phyloP scores from a whole-genome alignment of 768 basidiomycete species.

The Tubosaeta sp. region DNA sequence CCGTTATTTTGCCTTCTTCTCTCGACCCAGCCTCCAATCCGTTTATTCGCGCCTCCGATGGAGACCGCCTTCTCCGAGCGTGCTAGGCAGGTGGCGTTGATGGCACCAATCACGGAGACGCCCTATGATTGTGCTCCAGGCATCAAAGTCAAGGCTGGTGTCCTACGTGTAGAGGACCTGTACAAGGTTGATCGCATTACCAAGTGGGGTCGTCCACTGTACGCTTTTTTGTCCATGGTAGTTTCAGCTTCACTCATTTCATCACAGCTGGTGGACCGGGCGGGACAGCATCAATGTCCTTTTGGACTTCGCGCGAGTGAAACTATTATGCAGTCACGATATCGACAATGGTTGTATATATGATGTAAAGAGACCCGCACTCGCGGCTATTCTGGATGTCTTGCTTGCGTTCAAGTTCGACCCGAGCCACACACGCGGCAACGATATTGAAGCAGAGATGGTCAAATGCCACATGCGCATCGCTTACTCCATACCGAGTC shows the following conservation, averaged over 20 bases:
- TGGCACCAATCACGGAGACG: not conserved
- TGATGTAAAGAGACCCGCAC: not conserved
- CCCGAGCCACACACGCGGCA: not conserved
- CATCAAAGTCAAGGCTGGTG: not conserved
- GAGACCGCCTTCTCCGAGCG: not conserved
- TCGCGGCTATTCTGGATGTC: not conserved
- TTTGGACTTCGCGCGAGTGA: not conserved
- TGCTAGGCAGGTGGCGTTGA: not conserved
- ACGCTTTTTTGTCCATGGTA: not conserved
- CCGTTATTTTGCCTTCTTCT: not conserved
- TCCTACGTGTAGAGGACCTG: not conserved
- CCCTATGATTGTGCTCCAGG: not conserved
- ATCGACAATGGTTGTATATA: not conserved
- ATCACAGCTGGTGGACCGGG: not conserved
- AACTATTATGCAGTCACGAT: not conserved
- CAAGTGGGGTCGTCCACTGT: not conserved
- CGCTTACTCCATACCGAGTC: not conserved
- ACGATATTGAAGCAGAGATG: not conserved
- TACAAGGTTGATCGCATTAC: not conserved
- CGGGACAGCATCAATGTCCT: not conserved
- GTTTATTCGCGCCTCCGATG: not conserved
- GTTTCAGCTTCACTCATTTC: not conserved
- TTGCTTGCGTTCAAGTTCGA: not conserved
- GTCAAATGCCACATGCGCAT: not conserved
- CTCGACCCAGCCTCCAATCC: not conserved